Conservation (phyloP, 331 rosid species). For the Quercus lobata region DNA sequence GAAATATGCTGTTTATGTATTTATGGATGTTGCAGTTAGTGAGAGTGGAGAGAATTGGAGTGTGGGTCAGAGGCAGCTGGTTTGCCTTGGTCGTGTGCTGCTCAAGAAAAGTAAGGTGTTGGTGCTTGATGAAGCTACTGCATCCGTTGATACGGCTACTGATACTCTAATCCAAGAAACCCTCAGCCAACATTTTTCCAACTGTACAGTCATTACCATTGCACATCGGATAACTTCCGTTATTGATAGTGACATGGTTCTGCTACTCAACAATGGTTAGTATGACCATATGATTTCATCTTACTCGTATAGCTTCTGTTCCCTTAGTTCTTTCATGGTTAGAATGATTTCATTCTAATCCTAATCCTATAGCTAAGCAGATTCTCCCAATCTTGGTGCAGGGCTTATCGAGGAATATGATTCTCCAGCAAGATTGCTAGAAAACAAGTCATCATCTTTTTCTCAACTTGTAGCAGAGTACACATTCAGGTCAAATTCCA, state of each 20-base stretch:
- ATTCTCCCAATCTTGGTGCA: constrained; percentile 23
- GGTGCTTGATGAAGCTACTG: constrained; percentile 90
- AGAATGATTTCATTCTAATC: background rate
- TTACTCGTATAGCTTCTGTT: background rate
- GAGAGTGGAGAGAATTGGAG: constrained; percentile 94
- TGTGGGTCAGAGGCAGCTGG: constrained; percentile 86
- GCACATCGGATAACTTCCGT: constrained; percentile 78
- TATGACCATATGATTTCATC: background rate
- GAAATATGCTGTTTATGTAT: constrained; percentile 6
- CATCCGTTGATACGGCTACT: constrained; percentile 83
- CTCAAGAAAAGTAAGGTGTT: constrained; percentile 73
- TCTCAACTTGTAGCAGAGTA: constrained; percentile 85
- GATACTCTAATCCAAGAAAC: constrained; percentile 79
- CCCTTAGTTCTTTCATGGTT: background rate
- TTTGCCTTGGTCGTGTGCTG: constrained; percentile 78
- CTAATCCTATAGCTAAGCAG: background rate
- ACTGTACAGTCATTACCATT: constrained; percentile 68
- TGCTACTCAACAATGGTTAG: constrained; percentile 70
- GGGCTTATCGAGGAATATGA: constrained; percentile 77
- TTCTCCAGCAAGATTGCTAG: constrained; percentile 57
- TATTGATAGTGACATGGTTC: constrained; percentile 69
- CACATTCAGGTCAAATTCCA: constrained; percentile 54
- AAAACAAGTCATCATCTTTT: constrained; percentile 70
- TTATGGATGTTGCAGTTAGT: constrained; percentile 36
- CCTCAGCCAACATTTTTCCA: constrained; percentile 50